Evolutionary conservation across 139 green algal genomes (phyloP).

Genomic region (Tetradesmus lagerheimii): DNA sequence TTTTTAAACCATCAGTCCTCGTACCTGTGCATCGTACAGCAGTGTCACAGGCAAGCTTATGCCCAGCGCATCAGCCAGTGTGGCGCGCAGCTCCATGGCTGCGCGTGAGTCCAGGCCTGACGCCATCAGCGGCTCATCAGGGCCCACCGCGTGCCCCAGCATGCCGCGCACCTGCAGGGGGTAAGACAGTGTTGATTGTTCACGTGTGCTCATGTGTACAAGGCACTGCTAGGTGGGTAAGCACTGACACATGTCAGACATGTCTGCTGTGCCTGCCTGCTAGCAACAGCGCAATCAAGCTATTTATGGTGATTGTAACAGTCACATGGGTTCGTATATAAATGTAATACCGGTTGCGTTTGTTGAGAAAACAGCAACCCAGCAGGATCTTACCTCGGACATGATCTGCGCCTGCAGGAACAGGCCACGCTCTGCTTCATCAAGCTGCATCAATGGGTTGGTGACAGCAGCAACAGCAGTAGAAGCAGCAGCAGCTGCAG

Average conservation of each 20-base stretch:
- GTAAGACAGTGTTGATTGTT: too few relatives aligned
- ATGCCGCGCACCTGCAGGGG: constrained; percentile 48
- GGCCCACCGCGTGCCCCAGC: constrained; percentile 60
- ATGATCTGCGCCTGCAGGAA: constrained; percentile 80
- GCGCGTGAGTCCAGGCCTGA: constrained; percentile 87
- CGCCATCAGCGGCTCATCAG: constrained; percentile 75
- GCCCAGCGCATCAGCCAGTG: constrained; percentile 56
- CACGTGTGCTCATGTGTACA: too few relatives aligned
- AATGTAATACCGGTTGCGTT: too few relatives aligned
- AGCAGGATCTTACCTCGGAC: constrained; percentile 76
- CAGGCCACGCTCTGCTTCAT: constrained; percentile 69
- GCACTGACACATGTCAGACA: too few relatives aligned
- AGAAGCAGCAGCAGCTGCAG: constrained; percentile 27
- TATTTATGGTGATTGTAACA: too few relatives aligned
- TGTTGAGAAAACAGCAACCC: too few relatives aligned
- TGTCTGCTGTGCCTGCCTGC: too few relatives aligned
- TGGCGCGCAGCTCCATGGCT: constrained; percentile 74
- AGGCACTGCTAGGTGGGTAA: too few relatives aligned
- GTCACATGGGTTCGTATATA: too few relatives aligned
- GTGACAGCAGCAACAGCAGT: constrained; percentile 45
- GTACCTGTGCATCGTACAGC: constrained; percentile 88
- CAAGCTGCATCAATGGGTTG: constrained; percentile 73
- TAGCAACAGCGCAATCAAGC: too few relatives aligned
- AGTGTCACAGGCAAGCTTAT: constrained; percentile 82
- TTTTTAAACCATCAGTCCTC: too few relatives aligned